Evolutionary conservation across 352 stramenopile genomes (phyloP), one percentile per base, ranked within the genome.

Genomic region (Phytophthora parvispora): DNA sequence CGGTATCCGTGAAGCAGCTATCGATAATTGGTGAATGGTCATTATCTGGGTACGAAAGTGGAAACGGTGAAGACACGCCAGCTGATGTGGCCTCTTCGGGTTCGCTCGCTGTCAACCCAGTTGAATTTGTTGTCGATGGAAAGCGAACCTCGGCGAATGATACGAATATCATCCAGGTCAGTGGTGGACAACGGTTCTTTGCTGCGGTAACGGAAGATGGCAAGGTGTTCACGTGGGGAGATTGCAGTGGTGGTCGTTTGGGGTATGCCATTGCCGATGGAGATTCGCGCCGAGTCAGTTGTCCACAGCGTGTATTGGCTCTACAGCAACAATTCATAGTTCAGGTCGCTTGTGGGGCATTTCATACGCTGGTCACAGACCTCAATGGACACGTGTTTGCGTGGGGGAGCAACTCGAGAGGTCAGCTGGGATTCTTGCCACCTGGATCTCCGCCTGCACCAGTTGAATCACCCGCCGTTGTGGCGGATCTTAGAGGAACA

Each of bases 341-440:
- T 31, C 72, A 90, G 45, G 81, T 95, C 4, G 60, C 87, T 3
- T 95, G 87, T 25, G 87, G 87, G 36, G 80, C 76, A 12, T 95
- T 92, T 52, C 87, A 95, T 43, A 80, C 84, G 3, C 71, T 95
- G 2, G 80, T 74, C 6, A 92, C 81, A 1, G 85, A 95, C 60
- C 27, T 93, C 13, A 91, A 95, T 50, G 87, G 85, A 20, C 85
- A 93, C 58, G 83, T 95, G 7, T 93, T 83, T 60, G 77, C 82
- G 3, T 95, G 85, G 87, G 87, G 87, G 24, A 86, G 74, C 43
- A 91, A 92, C 53, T 66, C 82, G 0, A 74, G 66, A 45, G 80
- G 81, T 1, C 84, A 90, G 34, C 54, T 92, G 12, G 81, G 81
- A 10, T 83, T 89, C 54, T 31, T 83, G 10, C 73, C 65, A 10